Base-by-base conservation (phyloP, 1,284 basidiomycete species). In the Mixia osmundae region DNA sequence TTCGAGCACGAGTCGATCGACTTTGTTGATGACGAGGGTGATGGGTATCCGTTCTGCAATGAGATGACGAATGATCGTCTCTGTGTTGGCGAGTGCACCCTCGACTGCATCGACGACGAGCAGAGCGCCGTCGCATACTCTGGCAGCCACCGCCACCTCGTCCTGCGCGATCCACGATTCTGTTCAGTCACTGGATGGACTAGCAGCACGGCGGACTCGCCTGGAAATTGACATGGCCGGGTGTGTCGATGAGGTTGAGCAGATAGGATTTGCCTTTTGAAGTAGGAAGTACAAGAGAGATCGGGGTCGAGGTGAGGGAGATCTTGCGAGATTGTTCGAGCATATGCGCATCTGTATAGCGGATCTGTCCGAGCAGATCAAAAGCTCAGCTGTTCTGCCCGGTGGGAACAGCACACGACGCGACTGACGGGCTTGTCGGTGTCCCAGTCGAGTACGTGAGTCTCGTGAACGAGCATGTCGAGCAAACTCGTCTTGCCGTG, bases 381-480 rank as follows among this genome's bases (percentile, higher is more conserved):
- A n/a, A n/a, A n/a, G n/a, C n/a, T n/a, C n/a, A n/a, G n/a, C n/a
- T n/a, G n/a, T n/a, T 22, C 3, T 12, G 11, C 2, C n/a, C n/a
- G n/a, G n/a, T n/a, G n/a, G n/a, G n/a, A 14, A 14, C 5, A n/a
- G 14, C 15, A 28, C 19, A 27, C 19, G 26, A 11, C 11, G 26
- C 42, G 42, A 63, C 72, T 53, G 44, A 83, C 79, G 50, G 73
- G 70, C 50, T 71, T 66, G 58, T 89, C 83, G 20, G 79, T 71
- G 52, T 91, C 78, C 77, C 83, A 89, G 5, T 73, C 66, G 44
- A 97, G 62, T 56, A 83, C 79, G 59, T 99, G 91, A 0, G 91
- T 97, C 60, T 97, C 85, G 47, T 82, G 77, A 2, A 91, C 72
- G 42, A 97, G 69, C 78, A 91, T 91, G 56, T 99, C 91, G 66